Conservation (phyloP, 2,329 filamentous ascomycete species). For the Aaosphaeria pasadenensis region DNA sequence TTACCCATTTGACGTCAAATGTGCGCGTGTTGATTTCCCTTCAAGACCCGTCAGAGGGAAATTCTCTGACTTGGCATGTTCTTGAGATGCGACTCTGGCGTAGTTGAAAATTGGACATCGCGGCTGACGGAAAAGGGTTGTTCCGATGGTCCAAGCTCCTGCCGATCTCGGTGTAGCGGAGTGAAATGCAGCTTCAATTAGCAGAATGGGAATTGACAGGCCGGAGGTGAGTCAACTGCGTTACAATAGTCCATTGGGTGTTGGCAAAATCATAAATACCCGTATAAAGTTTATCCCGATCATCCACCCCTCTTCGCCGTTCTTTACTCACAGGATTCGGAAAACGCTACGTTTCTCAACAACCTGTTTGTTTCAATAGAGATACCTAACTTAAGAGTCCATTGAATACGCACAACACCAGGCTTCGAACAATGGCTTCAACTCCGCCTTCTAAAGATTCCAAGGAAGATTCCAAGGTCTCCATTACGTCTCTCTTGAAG, state of each 20-base stretch:
- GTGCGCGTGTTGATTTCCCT: constrained; percentile 17
- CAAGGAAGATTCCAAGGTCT: constrained; percentile 33
- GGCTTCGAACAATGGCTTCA: constrained; percentile 22
- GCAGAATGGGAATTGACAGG: too few relatives aligned
- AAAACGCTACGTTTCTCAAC: too few relatives aligned
- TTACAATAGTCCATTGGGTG: too few relatives aligned
- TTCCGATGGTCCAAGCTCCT: constrained; percentile 10
- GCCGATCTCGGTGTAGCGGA: constrained; percentile 14
- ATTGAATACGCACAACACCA: background rate
- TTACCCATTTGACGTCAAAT: constrained; percentile 37
- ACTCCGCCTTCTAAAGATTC: background rate
- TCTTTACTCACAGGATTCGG: too few relatives aligned
- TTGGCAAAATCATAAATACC: too few relatives aligned
- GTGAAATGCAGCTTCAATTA: background rate
- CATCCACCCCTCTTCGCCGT: too few relatives aligned
- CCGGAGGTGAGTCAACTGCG: too few relatives aligned
- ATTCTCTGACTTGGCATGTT: constrained; percentile 36
- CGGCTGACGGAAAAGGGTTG: constrained; percentile 14
- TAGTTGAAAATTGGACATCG: constrained; percentile 18
- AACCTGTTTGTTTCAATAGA: background rate
- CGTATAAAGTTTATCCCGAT: too few relatives aligned
- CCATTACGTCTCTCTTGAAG: constrained; percentile 69
- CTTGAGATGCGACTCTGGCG: constrained; percentile 14
- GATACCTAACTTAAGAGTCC: background rate
- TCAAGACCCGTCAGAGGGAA: constrained; percentile 37